Evolutionary conservation across 177 flowering plant genomes (phyloP).

Genomic region (Telopea speciosissima): DNA sequence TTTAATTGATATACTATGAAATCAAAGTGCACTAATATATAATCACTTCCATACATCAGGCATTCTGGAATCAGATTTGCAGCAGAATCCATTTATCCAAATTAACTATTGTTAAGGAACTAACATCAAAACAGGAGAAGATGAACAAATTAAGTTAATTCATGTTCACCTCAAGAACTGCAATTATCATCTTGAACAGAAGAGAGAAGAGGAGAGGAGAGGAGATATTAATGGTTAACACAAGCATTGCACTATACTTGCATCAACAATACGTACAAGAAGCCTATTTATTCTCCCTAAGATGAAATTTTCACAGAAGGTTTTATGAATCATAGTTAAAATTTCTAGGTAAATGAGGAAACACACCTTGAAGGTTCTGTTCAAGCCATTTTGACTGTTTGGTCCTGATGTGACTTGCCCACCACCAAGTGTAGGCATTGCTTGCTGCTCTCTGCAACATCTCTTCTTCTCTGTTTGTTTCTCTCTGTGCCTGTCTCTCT

Average conservation of each 20-base stretch:
- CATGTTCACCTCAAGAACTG: not conserved
- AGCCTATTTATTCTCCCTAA: not conserved
- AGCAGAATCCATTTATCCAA: not conserved
- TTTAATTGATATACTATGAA: too few species aligned
- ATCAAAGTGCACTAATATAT: not conserved
- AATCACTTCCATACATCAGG: too few species aligned
- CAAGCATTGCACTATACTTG: not conserved
- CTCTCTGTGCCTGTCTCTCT: too few species aligned
- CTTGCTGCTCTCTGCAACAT: conserved; percentile 86
- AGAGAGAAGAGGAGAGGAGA: too few species aligned
- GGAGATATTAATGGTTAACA: not conserved
- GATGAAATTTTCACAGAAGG: not conserved
- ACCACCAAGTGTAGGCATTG: conserved; percentile 83
- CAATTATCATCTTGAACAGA: too few species aligned
- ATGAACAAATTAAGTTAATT: not conserved
- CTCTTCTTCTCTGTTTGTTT: conserved; percentile 3
- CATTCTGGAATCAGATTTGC: not conserved
- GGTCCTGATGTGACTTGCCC: conserved; percentile 81
- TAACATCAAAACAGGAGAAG: not conserved
- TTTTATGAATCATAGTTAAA: not conserved
- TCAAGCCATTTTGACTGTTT: conserved; percentile 85
- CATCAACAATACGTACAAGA: not conserved
- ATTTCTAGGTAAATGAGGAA: not conserved
- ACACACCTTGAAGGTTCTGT: conserved; percentile 57
- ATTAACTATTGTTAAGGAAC: not conserved